A percentile compares a stretch with the other conserved stretches of the same genome.
Conservation (phyloP, 2,329 filamentous ascomycete genomes). For the Rachicladosporium sp. region DNA sequence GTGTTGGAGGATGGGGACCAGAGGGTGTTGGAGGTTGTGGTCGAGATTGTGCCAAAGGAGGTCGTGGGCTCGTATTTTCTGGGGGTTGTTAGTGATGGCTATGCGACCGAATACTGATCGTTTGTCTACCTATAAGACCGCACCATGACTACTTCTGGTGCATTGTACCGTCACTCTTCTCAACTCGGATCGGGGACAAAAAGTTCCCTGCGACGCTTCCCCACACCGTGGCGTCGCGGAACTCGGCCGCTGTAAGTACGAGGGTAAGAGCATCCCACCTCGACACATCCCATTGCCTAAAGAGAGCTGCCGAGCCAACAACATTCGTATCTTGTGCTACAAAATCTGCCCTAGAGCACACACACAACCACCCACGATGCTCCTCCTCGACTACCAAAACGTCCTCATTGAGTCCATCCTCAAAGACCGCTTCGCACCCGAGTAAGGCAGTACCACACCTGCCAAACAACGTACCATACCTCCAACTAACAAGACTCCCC, state of each 20-base stretch:
- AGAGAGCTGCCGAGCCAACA: too few species aligned
- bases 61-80: constrained; percentile 94
- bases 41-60: constrained; percentile 84
- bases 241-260: too few species aligned
- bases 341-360: too few species aligned
- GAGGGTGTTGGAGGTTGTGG: constrained; percentile 77
- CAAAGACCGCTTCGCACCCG: constrained; percentile 67
- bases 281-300: too few species aligned
- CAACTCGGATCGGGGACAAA: background rate
- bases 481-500: constrained; percentile 2
- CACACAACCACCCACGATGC: constrained; percentile 37
- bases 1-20: constrained; percentile 48
- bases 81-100: constrained; percentile 32
- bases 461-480: too few species aligned
- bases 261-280: too few species aligned
- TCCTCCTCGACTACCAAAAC: constrained; percentile 98
- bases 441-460: constrained; percentile 11
- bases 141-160: constrained; percentile 48
- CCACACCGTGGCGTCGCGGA: too few species aligned
- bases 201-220: too few species aligned
- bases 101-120: background rate
- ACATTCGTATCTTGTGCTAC: too few species aligned
- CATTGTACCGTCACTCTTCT: too few species aligned
- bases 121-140: constrained; percentile 45
- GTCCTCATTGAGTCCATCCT: constrained; percentile 93